These are phyloP conservation scores for Chionographis japonica DNA, from an alignment of 106 monocot genomes.

Conservation along the genomic window DNA sequence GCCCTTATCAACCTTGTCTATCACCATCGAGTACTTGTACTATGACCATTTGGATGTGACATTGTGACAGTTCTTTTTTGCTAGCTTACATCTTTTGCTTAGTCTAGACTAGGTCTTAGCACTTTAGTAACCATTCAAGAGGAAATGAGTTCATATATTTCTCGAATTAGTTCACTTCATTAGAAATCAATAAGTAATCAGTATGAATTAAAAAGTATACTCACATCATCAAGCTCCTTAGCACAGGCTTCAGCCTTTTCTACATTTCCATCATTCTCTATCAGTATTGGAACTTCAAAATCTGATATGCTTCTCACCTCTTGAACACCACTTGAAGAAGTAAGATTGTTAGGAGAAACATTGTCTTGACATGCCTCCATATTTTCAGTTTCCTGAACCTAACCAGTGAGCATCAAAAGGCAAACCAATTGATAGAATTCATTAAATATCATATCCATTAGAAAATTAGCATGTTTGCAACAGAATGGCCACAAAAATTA, in stretches of 20 bases:
- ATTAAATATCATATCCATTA: background rate
- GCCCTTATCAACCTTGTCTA: too few species aligned
- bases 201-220: conserved; percentile 10
- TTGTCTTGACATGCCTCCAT: conserved; percentile 12
- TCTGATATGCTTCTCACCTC: conserved; percentile 14
- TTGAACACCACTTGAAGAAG: conserved; percentile 9
- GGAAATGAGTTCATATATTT: too few species aligned
- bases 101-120: too few species aligned
- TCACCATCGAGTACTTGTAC: too few species aligned
- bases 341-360: conserved; percentile 10
- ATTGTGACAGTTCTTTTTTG: too few species aligned
- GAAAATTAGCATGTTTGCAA: background rate
- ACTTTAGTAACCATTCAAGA: too few species aligned
- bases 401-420: conserved; percentile 1
- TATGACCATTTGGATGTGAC: too few species aligned
- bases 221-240: conserved; percentile 88
- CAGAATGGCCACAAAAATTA: background rate
- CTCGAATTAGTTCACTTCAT: too few species aligned
- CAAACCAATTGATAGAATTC: background rate
- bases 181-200: background rate
- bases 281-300: conserved; percentile 31
- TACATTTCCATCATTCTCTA: conserved; percentile 56
- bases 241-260: conserved; percentile 63
- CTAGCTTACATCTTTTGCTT: too few species aligned
- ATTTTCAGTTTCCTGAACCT: conserved; percentile 31